These are phyloP conservation scores for Gentiana macrophylla DNA, from an alignment of 257 asterid genomes.

Conservation along the genomic window DNA sequence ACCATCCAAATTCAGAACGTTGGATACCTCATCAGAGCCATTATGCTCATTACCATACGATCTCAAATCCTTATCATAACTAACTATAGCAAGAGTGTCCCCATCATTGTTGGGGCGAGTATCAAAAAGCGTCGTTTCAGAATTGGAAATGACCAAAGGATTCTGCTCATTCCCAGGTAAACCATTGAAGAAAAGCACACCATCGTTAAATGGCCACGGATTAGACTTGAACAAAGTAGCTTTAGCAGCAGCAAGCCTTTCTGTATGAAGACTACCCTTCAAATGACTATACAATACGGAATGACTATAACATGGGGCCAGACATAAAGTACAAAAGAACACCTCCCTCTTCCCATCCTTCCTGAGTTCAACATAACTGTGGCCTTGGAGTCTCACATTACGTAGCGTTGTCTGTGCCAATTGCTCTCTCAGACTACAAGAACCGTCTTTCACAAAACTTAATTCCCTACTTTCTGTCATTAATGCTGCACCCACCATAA, in stretches of 20 bases:
- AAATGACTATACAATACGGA: conserved; percentile 54
- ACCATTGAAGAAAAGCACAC: conserved; percentile 68
- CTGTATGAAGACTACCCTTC: conserved; percentile 63
- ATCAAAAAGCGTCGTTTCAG: conserved; percentile 18
- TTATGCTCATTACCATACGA: conserved; percentile 10
- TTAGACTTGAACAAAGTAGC: conserved; percentile 71
- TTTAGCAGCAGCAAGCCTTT: conserved; percentile 60
- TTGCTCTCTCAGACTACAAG: conserved; percentile 60
- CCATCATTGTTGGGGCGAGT: conserved; percentile 12
- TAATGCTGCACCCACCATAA: conserved; percentile 5
- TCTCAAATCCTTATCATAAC: conserved; percentile 20
- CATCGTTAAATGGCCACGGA: conserved; percentile 92
- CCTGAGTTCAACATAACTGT: conserved; percentile 76
- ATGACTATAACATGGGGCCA: conserved; percentile 73
- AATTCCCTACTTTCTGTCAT: conserved; percentile 49
- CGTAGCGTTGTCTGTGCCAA: conserved; percentile 51
- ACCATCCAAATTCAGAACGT: conserved; percentile 15
- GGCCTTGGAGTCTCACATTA: conserved; percentile 70
- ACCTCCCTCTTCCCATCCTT: conserved; percentile 76
- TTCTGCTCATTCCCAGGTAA: conserved; percentile 22
- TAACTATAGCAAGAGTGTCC: conserved; percentile 47
- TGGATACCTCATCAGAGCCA: conserved; percentile 8
- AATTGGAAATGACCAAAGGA: conserved; percentile 15
- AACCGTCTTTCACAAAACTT: conserved; percentile 28
- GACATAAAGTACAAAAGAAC: conserved; percentile 77